Evolutionary conservation across 164 flowering plant genomes (phyloP), one percentile per base, ranked within the genome.

Genomic region (Aristolochia fimbriata): DNA sequence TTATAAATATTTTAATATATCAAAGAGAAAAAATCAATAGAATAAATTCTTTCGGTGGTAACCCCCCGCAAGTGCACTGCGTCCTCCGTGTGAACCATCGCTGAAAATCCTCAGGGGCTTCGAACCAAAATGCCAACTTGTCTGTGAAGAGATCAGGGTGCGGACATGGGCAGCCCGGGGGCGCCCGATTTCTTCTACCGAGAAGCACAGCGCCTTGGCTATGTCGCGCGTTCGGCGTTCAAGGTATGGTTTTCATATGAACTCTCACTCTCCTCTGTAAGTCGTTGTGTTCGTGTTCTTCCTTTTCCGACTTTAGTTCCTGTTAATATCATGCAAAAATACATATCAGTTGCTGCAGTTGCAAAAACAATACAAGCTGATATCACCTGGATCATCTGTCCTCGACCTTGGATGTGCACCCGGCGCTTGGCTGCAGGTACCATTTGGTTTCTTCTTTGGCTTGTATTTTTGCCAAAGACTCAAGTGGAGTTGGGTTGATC

Each of bases 351-450:
- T 92, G 61, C 74, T 85, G 54, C 96, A 92, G 76, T 81, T 92
- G 74, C 98, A 92, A 74, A 77, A 89, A 65, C 78, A 89, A 50
- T 72, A 79, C 78, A 89, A 80, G 63, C 68, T 93, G 58, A 90
- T 93, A 58, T 77, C 61, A 46, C 85, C 94, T 0, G 97, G 97
- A 11, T 83, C 86, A 22, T 81, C 97, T n/a, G 96, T 93, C 68
- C 96, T 93, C 15, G 98, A 93, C 68, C 97, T 93, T 43, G 98
- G 97, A 24, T 93, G 97, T 71, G 97, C 98, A 59, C 98, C 97
- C 66, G 98, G 98, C 66, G 96, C 98, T 64, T 93, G 98, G 98
- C 98, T 93, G 73, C 98, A 89, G 90, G 97, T 91, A 47, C 43
- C 15, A 30, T 55, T 46, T 63, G 47, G 27, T 20, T 21, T 59